phyloP scores from a whole-genome alignment of 345 rosid genomes.

The Brassica incana region DNA sequence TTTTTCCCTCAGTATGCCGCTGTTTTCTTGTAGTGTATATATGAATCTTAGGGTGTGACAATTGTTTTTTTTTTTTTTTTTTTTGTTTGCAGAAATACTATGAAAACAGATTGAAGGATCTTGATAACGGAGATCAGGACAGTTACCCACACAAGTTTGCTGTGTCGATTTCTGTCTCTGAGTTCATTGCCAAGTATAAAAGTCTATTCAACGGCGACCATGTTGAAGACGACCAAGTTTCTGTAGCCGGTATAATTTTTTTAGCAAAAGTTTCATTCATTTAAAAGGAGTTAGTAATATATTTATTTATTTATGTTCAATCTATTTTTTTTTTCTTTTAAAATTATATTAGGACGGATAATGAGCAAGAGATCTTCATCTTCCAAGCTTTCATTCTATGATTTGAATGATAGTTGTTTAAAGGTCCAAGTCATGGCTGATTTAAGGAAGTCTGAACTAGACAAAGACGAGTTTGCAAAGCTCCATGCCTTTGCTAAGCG shows the following conservation, averaged over 20 bases:
- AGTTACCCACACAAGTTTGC: neutral
- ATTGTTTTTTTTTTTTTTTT: neutral
- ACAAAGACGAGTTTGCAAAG: slow-evolving; percentile 59
- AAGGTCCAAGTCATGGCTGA: slow-evolving; percentile 90
- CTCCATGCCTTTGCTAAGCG: slow-evolving; percentile 68
- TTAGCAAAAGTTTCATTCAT: neutral
- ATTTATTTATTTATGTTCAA: neutral
- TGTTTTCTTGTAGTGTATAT: no score
- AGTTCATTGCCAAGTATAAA: slow-evolving; percentile 44
- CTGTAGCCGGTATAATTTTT: slow-evolving; percentile 57
- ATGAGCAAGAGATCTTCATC: slow-evolving; percentile 82
- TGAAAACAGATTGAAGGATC: neutral
- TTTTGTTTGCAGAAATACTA: neutral
- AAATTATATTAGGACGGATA: slow-evolving; percentile 57
- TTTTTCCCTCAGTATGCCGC: no score
- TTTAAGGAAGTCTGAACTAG: slow-evolving; percentile 70
- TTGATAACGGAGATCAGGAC: neutral
- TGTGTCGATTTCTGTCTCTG: neutral
- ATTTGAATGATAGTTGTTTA: slow-evolving; percentile 54
- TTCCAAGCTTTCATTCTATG: slow-evolving; percentile 78
- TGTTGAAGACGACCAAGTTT: slow-evolving; percentile 51
- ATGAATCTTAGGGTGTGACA: neutral
- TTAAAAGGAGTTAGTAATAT: neutral
- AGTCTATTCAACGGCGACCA: slow-evolving; percentile 59
- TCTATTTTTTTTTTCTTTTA: no score